These are phyloP conservation scores for Fusarium setosum DNA, from an alignment of 2,329 filamentous ascomycete species.

Conservation along the genomic window DNA sequence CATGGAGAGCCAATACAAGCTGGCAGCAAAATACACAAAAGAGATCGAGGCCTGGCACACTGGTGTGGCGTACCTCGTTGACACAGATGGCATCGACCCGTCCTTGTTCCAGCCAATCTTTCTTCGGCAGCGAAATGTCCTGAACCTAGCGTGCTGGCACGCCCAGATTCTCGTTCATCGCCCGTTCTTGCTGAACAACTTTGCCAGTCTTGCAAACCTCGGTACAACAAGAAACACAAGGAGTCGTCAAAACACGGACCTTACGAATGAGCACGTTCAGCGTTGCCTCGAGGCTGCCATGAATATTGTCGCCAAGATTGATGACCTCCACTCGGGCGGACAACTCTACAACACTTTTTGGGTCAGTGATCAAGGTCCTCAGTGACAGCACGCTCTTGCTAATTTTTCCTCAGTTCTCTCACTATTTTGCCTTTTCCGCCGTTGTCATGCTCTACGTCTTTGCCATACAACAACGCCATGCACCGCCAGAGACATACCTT, in stretches of 20 bases:
- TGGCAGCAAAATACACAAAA: slow-evolving; percentile 44
- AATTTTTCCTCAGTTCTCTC: slow-evolving; percentile 48
- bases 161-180: slow-evolving; percentile 54
- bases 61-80: slow-evolving; percentile 49
- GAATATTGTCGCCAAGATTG: slow-evolving; percentile 52
- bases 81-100: slow-evolving; percentile 49
- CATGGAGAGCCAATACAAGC: slow-evolving; percentile 33
- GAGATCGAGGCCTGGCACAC: slow-evolving; percentile 49
- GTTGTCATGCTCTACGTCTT: slow-evolving; percentile 58
- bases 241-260: slow-evolving; percentile 39
- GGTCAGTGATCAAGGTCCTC: not conserved
- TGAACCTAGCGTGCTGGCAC: slow-evolving; percentile 57
- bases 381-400: slow-evolving; percentile 52
- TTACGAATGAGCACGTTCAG: slow-evolving; percentile 34
- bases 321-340: slow-evolving; percentile 30
- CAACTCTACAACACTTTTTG: slow-evolving; percentile 21
- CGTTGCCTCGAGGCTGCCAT: slow-evolving; percentile 55
- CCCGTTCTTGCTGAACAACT: slow-evolving; percentile 51
- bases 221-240: slow-evolving; percentile 4
- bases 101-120: slow-evolving; percentile 52
- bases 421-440: slow-evolving; percentile 58
- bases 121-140: slow-evolving; percentile 53
- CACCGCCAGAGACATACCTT: slow-evolving; percentile 42
- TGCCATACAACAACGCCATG: slow-evolving; percentile 51
- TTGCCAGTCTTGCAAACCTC: slow-evolving; percentile 34